Percentiles rank a stretch among this genome's conserved stretches.
These are phyloP conservation scores for Podosphaera fusca DNA, from an alignment of 2,329 filamentous ascomycete species.

Conservation along the genomic window DNA sequence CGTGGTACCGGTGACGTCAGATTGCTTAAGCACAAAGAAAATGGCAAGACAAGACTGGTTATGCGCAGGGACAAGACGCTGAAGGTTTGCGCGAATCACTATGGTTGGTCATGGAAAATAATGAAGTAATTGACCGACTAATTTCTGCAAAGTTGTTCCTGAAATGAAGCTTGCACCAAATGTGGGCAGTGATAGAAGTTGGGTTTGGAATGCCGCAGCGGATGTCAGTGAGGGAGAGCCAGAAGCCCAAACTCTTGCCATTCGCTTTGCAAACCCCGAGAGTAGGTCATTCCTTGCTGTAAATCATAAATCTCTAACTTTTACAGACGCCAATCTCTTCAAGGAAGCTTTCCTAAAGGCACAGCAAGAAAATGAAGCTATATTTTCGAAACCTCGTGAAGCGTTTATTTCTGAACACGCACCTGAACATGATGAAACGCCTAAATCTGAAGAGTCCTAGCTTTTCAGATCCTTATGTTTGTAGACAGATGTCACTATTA, in stretches of 20 bases:
- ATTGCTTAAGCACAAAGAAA: slow-evolving; percentile 96
- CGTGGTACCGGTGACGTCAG: slow-evolving; percentile 90
- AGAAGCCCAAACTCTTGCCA: slow-evolving; percentile 85
- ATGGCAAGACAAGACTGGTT: slow-evolving; percentile 87
- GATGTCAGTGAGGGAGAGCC: slow-evolving; percentile 97
- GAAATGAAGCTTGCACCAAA: slow-evolving; percentile 99
- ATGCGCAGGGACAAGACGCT: slow-evolving; percentile 99
- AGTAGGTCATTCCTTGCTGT: slow-evolving; percentile 32
- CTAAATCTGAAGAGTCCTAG: too few relatives aligned
- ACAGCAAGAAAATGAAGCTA: slow-evolving; percentile 80
- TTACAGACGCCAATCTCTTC: slow-evolving; percentile 75
- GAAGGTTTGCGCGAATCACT: slow-evolving; percentile 99
- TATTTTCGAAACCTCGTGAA: slow-evolving; percentile 34
- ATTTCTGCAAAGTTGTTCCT: slow-evolving; percentile 47
- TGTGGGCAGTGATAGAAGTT: slow-evolving; percentile 91
- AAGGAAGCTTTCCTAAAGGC: slow-evolving; percentile 96
- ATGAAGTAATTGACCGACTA: neutral
- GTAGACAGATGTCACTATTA: too few relatives aligned
- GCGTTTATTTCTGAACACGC: too few relatives aligned
- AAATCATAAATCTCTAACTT: slow-evolving; percentile 1
- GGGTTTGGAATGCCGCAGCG: slow-evolving; percentile 96
- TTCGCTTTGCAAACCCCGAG: slow-evolving; percentile 92
- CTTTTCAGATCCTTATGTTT: too few relatives aligned
- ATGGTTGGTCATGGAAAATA: slow-evolving; percentile 41
- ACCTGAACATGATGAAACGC: too few relatives aligned